These are phyloP conservation scores for Hypholoma sublateritium DNA, from an alignment of 768 basidiomycete genomes.

Conservation along the genomic window DNA sequence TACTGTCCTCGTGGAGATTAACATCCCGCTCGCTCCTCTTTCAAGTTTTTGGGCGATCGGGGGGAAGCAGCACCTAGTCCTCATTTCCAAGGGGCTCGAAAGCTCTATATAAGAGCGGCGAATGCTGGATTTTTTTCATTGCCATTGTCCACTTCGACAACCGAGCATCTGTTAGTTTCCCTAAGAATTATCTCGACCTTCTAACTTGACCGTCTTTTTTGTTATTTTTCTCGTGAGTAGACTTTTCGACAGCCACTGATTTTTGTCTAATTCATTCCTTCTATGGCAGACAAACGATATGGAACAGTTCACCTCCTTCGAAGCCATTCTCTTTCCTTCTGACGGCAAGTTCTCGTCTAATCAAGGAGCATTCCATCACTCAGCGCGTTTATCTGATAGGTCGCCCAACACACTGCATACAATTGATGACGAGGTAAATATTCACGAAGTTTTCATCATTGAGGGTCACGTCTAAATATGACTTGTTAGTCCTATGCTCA, in stretches of 20 bases:
- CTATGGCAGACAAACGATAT: conserved; percentile 29
- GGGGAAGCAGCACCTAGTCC: conserved; percentile 15
- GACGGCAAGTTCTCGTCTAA: conserved; percentile 43
- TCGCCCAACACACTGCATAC: conserved; percentile 70
- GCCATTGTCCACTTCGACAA: conserved; percentile 1
- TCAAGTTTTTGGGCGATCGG: conserved; percentile 12
- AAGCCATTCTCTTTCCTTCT: conserved; percentile 76
- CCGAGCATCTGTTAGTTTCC: neutral
- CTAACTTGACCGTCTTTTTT: neutral
- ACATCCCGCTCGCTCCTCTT: conserved; percentile 7
- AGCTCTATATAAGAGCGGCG: conserved; percentile 10
- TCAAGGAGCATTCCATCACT: neutral
- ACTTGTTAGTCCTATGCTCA: conserved; percentile 39
- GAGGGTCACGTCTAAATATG: too few relatives aligned
- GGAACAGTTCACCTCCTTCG: conserved; percentile 64
- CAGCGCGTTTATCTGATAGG: conserved; percentile 29
- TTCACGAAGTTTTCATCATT: too few relatives aligned
- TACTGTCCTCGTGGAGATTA: conserved; percentile 14
- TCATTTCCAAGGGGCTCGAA: conserved; percentile 13
- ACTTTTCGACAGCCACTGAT: too few relatives aligned
- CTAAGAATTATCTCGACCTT: neutral
- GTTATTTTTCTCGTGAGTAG: neutral
- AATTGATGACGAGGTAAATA: conserved; percentile 70
- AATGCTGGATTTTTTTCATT: conserved; percentile 6
- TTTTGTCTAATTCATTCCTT: too few relatives aligned